Percentiles rank a stretch among this genome's conserved stretches.
phyloP scores from a whole-genome alignment of 1,139 yeast genomes.

The Nakaseomyces uthaithaninus region DNA sequence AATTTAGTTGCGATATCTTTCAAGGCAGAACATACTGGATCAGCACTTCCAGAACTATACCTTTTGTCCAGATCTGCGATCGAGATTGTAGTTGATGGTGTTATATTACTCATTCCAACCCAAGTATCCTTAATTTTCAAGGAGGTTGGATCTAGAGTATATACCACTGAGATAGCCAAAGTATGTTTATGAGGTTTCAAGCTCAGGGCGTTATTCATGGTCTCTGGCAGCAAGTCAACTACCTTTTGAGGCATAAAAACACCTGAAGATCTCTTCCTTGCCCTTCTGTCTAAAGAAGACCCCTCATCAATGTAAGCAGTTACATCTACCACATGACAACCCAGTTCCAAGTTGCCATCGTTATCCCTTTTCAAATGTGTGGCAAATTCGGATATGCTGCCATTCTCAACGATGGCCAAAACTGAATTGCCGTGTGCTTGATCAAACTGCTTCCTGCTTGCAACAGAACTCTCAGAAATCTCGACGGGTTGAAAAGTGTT shows the following conservation, averaged over 20 bases:
- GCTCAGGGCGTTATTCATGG: slow-evolving; percentile 51
- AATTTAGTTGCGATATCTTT: slow-evolving; percentile 47
- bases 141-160: slow-evolving; percentile 66
- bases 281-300: slow-evolving; percentile 75
- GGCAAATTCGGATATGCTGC: slow-evolving; percentile 60
- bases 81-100: slow-evolving; percentile 43
- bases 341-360: slow-evolving; percentile 53
- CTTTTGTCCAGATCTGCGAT: slow-evolving; percentile 22
- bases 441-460: slow-evolving; percentile 48
- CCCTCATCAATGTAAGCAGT: slow-evolving; percentile 64
- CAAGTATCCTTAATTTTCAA: slow-evolving; percentile 71
- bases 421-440: slow-evolving; percentile 45
- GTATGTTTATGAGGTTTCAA: slow-evolving; percentile 54
- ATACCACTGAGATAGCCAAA: slow-evolving; percentile 71
- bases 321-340: slow-evolving; percentile 70
- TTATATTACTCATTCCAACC: slow-evolving; percentile 66
- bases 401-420: slow-evolving; percentile 58
- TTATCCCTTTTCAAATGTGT: slow-evolving; percentile 52
- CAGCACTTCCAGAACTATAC: slow-evolving; percentile 32
- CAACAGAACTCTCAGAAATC: slow-evolving; percentile 32
- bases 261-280: slow-evolving; percentile 82
- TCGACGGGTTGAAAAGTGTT: slow-evolving; percentile 24
- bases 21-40: slow-evolving; percentile 20
- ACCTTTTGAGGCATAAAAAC: slow-evolving; percentile 82
- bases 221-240: slow-evolving; percentile 60